Evolutionary conservation across 768 basidiomycete species (phyloP), one percentile per base, ranked within the genome.

Genomic region (Crepidotus variabilis): DNA sequence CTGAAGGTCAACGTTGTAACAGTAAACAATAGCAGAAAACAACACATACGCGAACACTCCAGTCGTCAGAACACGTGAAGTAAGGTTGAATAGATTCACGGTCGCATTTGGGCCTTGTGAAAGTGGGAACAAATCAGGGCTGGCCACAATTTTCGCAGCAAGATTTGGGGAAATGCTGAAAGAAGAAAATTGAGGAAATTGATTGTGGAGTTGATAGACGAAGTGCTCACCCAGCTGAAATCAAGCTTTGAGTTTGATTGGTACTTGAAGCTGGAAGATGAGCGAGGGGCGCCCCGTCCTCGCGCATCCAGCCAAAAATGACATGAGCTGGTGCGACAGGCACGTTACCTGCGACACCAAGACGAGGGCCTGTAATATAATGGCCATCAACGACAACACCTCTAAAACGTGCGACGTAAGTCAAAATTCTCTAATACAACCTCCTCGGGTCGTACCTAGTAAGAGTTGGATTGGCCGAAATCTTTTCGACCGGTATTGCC

Each of bases 261-360:
- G 18, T 21, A 11, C 18, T 22, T 32, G 24, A 1, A 3, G 73
- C 72, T 28, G 76, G 69, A 60, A 82, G 78, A 39, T 77, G 74
- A 0, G 5, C 39, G 4, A 43, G 18, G 5, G 18, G 39, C 13
- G 76, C 69, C 0, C 80, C 81, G 60, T 82, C 80, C 56, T 79
- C 79, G 18, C 75, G 67, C 76, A 79, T 80, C 72, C 74, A 76
- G 1, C 80, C 80, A 57, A 77, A 76, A 57, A 83, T 71, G 39
- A 76, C 71, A 54, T 78, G 78, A 0, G 75, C 79, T 22, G 75
- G 65, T 5, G 77, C 77, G 1, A 71, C 67, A 0, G 72, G 73
- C 0, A 74, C 77, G 1, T 65, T 58, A 0, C 76, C 76, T 47
- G 71, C 70, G 13, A 81, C 61, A 3, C 71, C 69, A 1, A 82